Evolutionary conservation across 208 protist genomes (phyloP).

Genomic region (Leishmania major): DNA sequence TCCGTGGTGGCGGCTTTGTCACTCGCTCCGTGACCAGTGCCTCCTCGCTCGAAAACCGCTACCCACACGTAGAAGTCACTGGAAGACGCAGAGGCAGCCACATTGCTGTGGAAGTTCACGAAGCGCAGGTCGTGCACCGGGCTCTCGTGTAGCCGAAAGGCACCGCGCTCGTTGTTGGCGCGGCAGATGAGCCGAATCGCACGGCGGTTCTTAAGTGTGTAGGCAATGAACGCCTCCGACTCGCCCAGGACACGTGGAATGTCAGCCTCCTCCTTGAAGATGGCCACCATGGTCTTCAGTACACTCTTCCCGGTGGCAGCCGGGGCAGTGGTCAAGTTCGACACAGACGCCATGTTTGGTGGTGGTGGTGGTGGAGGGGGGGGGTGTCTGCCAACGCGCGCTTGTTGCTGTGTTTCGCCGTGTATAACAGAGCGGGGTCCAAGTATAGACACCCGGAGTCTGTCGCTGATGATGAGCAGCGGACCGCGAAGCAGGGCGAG

Average conservation of each 20-base stretch:
- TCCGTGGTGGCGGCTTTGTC: slow-evolving; percentile 9
- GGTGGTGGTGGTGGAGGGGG: not conserved
- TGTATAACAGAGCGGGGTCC: not conserved
- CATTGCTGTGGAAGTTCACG: slow-evolving; percentile 91
- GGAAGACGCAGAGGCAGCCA: slow-evolving; percentile 64
- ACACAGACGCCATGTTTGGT: slow-evolving; percentile 1
- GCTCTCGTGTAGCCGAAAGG: slow-evolving; percentile 53
- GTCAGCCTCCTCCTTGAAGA: slow-evolving; percentile 67
- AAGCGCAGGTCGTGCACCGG: slow-evolving; percentile 71
- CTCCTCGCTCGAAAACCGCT: slow-evolving; percentile 38
- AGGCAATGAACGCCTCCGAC: slow-evolving; percentile 76
- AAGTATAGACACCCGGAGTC: not conserved
- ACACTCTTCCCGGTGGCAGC: slow-evolving; percentile 34
- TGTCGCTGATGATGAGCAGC: not conserved
- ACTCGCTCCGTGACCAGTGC: not conserved
- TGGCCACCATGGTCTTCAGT: slow-evolving; percentile 45
- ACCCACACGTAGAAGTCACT: slow-evolving; percentile 85
- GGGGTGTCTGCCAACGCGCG: not conserved
- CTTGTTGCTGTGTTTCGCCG: not conserved
- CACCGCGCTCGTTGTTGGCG: slow-evolving; percentile 59
- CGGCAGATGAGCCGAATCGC: slow-evolving; percentile 72
- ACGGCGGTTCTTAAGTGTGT: slow-evolving; percentile 76
- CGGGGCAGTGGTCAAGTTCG: slow-evolving; percentile 27
- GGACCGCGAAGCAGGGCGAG: not conserved
- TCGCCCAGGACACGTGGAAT: slow-evolving; percentile 74